phyloP scores from a whole-genome alignment of 352 stramenopile species.

The Plasmopara viticola region DNA sequence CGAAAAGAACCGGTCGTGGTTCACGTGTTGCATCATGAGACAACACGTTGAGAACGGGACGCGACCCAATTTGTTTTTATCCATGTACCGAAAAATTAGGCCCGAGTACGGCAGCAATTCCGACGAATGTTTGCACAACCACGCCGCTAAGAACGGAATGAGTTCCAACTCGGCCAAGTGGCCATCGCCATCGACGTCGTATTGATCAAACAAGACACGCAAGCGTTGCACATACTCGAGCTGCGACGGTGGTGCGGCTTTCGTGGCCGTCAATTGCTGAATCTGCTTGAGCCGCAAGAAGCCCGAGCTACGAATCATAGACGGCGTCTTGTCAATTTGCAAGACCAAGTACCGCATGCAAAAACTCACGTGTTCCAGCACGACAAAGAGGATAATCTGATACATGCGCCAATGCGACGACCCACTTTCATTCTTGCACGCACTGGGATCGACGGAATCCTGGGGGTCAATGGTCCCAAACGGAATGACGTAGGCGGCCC shows the following conservation, averaged over 20 bases:
- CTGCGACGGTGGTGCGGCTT: slow-evolving; percentile 50
- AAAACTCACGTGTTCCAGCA: slow-evolving; percentile 77
- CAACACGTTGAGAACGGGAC: slow-evolving; percentile 81
- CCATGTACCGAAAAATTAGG: slow-evolving; percentile 86
- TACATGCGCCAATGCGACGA: slow-evolving; percentile 55
- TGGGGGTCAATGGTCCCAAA: slow-evolving; percentile 49
- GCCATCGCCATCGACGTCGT: slow-evolving; percentile 58
- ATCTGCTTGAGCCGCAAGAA: slow-evolving; percentile 80
- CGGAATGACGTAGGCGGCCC: slow-evolving; percentile 62
- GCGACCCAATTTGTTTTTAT: slow-evolving; percentile 75
- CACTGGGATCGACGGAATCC: slow-evolving; percentile 24
- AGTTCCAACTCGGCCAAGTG: slow-evolving; percentile 66
- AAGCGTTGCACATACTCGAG: slow-evolving; percentile 83
- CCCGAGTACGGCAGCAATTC: slow-evolving; percentile 71
- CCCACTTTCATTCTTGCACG: slow-evolving; percentile 41
- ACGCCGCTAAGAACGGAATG: slow-evolving; percentile 70
- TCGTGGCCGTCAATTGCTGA: slow-evolving; percentile 55
- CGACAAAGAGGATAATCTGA: slow-evolving; percentile 77
- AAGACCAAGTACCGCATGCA: slow-evolving; percentile 82
- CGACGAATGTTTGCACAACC: slow-evolving; percentile 78
- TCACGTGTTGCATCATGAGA: slow-evolving; percentile 83
- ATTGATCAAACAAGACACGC: slow-evolving; percentile 73
- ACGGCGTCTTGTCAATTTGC: slow-evolving; percentile 69
- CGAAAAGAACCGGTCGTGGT: slow-evolving; percentile 85
- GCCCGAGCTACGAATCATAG: slow-evolving; percentile 60